Base-by-base conservation (phyloP, 2,329 filamentous ascomycete species). In the Orbilia brochopaga region DNA sequence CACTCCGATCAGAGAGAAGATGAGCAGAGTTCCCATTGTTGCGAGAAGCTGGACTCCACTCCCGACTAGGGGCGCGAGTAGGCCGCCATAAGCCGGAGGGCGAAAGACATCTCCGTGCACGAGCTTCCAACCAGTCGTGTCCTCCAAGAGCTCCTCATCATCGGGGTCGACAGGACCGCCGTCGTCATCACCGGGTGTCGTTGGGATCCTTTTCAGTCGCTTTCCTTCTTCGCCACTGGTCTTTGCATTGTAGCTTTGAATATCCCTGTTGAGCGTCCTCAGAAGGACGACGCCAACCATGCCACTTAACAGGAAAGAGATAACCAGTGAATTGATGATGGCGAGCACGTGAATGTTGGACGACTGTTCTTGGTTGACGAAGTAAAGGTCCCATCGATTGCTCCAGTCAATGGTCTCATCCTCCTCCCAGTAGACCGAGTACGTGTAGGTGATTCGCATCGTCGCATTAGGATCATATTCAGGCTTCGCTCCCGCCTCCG, bases 21-120 rank as follows among this genome's bases (percentile, higher is more conserved):
- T 78, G 10, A 93, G 83, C 2, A 95, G 82, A 0, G 90, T 89
- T 42, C 87, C 80, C 0, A 87, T 85, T 88, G 94, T 92, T 79
- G 93, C 92, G 10, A 95, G 83, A 1, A 96, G 83, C 80, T 96
- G 91, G 83, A 90, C 91, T 46, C 91, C 91, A 0, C 91, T 95
- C 1, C 92, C 92, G 19, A 95, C 83, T 6, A 96, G 81, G 0
- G 91, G 91, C 0, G 91, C 90, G 42, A 96, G 83, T 1, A 96
- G 82, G 57, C 87, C 85, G 27, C 90, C 90, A 74, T 86, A 85
- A 1, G 82, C 79, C 0, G 91, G 91, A 24, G 87, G 83, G 52
- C 91, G 85, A 81, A 96, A 96, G 2, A 95, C 90, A 79, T 96
- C 91, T n/a, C 86, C 90, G 77, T 95, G 90, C 1, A 96, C 83